Conservation (phyloP, 257 asterid species). For the Petrea volubilis region DNA sequence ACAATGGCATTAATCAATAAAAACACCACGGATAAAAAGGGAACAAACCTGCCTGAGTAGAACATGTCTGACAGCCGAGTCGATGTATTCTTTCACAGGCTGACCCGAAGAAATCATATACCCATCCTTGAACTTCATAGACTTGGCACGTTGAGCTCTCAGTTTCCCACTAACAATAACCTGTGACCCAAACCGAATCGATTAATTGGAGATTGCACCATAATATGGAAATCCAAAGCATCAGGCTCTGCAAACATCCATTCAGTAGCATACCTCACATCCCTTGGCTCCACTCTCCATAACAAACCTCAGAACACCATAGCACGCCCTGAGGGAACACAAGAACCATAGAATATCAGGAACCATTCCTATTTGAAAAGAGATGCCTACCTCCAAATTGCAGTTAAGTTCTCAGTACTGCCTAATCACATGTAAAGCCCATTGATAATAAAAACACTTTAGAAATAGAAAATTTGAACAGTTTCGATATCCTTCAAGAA, state of each 20-base stretch:
- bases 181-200: not conserved
- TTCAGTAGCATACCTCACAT: slow-evolving; percentile 40
- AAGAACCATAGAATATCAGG: not conserved
- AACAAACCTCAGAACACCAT: slow-evolving; percentile 56
- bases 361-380: not conserved
- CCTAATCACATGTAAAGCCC: no score
- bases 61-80: slow-evolving; percentile 43
- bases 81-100: slow-evolving; percentile 42
- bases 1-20: not conserved
- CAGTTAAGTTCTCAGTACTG: not conserved
- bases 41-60: slow-evolving; percentile 34
- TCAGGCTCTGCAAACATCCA: not conserved
- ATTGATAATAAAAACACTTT: not conserved
- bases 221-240: not conserved
- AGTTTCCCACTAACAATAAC: slow-evolving; percentile 39
- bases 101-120: slow-evolving; percentile 44
- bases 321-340: slow-evolving; percentile 42
- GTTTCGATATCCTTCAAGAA: not conserved
- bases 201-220: not conserved
- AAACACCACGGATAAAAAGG: not conserved
- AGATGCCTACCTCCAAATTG: not conserved
- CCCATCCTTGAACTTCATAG: slow-evolving; percentile 45
- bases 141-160: slow-evolving; percentile 36
- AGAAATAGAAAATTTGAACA: slow-evolving; percentile 22
- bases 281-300: slow-evolving; percentile 72